These are phyloP conservation scores for Candida michaelii DNA, from an alignment of 805 yeast genomes.

Conservation along the genomic window DNA sequence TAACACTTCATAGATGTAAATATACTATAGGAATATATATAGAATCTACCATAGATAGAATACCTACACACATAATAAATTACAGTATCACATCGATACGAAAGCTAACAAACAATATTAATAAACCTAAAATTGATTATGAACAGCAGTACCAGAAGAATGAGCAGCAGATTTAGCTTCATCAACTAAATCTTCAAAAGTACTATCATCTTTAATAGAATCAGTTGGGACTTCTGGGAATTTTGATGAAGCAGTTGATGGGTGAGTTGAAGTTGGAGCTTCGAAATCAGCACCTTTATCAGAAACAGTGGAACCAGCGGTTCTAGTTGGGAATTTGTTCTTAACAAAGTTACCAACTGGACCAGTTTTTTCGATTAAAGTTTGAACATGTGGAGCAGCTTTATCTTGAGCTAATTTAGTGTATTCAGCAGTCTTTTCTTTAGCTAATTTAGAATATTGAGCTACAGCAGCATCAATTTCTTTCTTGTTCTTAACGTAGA, in stretches of 20 bases:
- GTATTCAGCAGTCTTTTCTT: slow-evolving; percentile 49
- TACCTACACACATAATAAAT: slow-evolving; percentile 4
- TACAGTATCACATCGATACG: slow-evolving; percentile 3
- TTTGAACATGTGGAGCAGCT: slow-evolving; percentile 58
- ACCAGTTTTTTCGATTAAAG: slow-evolving; percentile 58
- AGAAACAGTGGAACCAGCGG: slow-evolving; percentile 66
- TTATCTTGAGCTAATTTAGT: slow-evolving; percentile 37
- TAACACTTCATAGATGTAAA: no score
- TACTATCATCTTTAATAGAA: slow-evolving; percentile 18
- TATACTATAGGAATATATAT: neutral
- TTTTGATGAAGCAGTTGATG: slow-evolving; percentile 16
- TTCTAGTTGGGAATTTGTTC: slow-evolving; percentile 61
- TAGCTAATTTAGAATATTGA: slow-evolving; percentile 43
- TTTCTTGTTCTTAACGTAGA: slow-evolving; percentile 71
- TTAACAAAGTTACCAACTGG: slow-evolving; percentile 64
- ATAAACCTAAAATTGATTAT: slow-evolving; percentile 5
- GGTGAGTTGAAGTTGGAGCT: slow-evolving; percentile 19
- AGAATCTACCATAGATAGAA: no score
- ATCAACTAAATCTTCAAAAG: slow-evolving; percentile 25
- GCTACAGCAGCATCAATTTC: slow-evolving; percentile 70
- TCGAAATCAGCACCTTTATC: slow-evolving; percentile 18
- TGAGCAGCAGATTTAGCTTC: slow-evolving; percentile 16
- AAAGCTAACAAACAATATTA: neutral
- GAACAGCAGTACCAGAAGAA: slow-evolving; percentile 15
- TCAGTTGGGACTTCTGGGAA: slow-evolving; percentile 44